Percentiles rank a stretch among this genome's conserved stretches.
phyloP scores from a whole-genome alignment of 2,329 filamentous ascomycete genomes.

The Sclerotinia spermophila region DNA sequence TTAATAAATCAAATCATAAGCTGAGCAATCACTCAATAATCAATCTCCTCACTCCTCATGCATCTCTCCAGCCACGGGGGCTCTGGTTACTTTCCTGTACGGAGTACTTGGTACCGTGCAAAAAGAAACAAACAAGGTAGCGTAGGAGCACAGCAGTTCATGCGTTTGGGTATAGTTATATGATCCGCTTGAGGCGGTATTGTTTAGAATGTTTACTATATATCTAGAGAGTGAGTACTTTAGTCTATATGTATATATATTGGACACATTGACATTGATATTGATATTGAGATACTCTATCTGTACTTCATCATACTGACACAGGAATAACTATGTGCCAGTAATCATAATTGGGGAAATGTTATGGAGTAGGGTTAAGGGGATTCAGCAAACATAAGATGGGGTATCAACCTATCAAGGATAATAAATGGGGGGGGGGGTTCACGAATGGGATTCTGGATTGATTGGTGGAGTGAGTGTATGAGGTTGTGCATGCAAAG shows the following conservation, averaged over 20 bases:
- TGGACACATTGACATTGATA: background rate
- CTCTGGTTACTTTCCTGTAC: slow-evolving; percentile 16
- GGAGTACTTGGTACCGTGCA: background rate
- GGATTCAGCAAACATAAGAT: too few relatives aligned
- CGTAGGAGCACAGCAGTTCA: background rate
- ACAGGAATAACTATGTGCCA: too few relatives aligned
- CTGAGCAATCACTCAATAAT: slow-evolving; percentile 19
- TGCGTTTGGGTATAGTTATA: background rate
- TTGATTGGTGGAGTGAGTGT: background rate
- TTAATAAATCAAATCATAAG: slow-evolving; percentile 34
- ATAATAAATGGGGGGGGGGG: background rate
- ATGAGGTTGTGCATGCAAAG: background rate
- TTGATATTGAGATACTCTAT: too few relatives aligned
- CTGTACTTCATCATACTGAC: too few relatives aligned
- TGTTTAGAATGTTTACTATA: background rate
- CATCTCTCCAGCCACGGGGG: slow-evolving; percentile 20
- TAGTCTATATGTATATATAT: background rate
- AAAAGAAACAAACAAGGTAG: background rate
- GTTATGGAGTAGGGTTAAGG: too few relatives aligned
- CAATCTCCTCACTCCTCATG: slow-evolving; percentile 28
- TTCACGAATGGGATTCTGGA: background rate
- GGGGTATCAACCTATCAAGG: background rate
- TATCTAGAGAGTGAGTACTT: background rate
- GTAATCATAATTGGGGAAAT: too few relatives aligned
- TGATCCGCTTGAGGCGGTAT: background rate